Base-by-base conservation (phyloP, 2,329 filamentous ascomycete species). In the Cryphonectria japonica region DNA sequence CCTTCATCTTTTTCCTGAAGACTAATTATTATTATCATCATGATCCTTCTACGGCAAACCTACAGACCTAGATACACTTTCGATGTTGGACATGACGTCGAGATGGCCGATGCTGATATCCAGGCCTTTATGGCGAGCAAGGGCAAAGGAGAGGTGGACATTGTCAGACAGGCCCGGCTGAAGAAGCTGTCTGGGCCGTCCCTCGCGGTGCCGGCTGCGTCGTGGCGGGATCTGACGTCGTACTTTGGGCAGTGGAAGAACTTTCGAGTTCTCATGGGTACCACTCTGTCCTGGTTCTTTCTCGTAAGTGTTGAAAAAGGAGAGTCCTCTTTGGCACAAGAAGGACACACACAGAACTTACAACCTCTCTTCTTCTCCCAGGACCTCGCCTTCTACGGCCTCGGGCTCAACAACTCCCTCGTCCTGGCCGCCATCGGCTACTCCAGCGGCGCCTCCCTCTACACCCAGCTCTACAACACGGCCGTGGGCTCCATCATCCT, bases 281-380 rank as follows among this genome's bases (percentile, higher is more conserved):
- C 93, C 19, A 92, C 92, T 0, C 83, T 92, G 64, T 94, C 92
- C 0, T 95, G 93, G 93, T 95, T 95, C 82, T 91, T 95, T 76
- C 83, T 95, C 67, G 85, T 86, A 75, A 62, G 82, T 39, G 11
- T 39, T 37, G 37, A 39, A 11, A 39, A 13, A 11, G 9, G 37
- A 39, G 1, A 13, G 2, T 39, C 7, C 2, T 13, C 3, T 39
- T 39, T 9, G 37, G 37, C 37, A 39, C 9, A 39, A 39, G 37
- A 39, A 39, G 9, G 7, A 39, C 59, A 5, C 32, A 34, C 14
- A 32, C 59, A 59, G 41, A 61, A 39, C 69, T 22, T 6, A 8
- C 22, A 46, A n/a, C 34, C n/a, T 19, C 26, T n/a, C 29, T 26
- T n/a, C 5, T 8, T 13, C 26, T 54, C 9, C 0, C 34, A 90